Evolutionary conservation across 2,329 filamentous ascomycete species (phyloP), one percentile per base, ranked within the genome.

Genomic region (Leptodontidium sp.): DNA sequence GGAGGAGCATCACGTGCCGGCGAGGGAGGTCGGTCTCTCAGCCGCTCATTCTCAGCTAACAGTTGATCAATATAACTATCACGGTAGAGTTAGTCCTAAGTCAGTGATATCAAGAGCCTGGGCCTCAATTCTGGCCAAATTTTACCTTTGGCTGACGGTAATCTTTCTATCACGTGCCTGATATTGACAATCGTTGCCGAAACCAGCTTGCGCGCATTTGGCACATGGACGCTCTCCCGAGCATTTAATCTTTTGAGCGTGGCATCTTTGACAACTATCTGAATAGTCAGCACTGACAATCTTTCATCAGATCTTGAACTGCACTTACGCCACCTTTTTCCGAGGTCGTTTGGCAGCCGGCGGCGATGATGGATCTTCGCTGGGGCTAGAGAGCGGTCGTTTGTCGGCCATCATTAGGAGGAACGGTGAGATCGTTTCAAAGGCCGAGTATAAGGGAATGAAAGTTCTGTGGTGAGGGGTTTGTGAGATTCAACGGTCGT

Each of bases 181-280:
- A 43, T 67, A 67, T 32, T 52, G 45, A 53, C 65, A 67, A 7
- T 67, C 40, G 9, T 49, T 38, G 14, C 24, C 35, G 32, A 61
- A n/a, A 5, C 65, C 65, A 26, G 32, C 47, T 45, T 62, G 50
- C 9, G 53, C 11, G 21, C 49, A 67, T 52, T 35, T 45, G 24
- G 65, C 35, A 47, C 65, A 67, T 32, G 57, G 57, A 15, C 62
- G 43, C 15, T 55, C 58, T 40, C 65, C 65, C 8, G 50, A 45
- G 17, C 65, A 67, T 32, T 67, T 67, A 11, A 61, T 67, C 35
- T 67, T 67, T 26, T 59, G 52, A 3, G 32, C 11, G 35, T 61
- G 65, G 26, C 65, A 67, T 38, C 47, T 61, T 21, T 53, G 58
- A 55, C 65, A 67, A 38, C 59, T 62, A 14, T 58, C 9, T 11